Conservation (phyloP, 176 grass and related monocot genomes). For the Paspalum vaginatum region DNA sequence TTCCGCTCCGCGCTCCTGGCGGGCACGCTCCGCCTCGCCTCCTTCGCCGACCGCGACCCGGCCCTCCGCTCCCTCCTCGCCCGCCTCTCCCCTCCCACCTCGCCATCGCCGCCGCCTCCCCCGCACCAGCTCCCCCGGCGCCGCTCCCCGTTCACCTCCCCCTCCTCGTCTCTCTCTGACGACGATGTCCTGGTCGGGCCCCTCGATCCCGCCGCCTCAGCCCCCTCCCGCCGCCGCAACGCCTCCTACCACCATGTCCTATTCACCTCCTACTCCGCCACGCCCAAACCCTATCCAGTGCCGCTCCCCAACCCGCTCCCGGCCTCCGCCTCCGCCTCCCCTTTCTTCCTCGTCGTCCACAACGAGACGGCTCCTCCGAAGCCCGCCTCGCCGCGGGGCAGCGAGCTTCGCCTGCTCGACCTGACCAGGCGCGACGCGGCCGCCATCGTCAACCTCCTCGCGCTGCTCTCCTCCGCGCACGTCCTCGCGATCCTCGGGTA, state of each 20-base stretch:
- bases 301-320: conserved; percentile 38
- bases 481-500: conserved; percentile 72
- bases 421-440: conserved; percentile 61
- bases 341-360: conserved; percentile 58
- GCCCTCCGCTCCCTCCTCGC: conserved; percentile 64
- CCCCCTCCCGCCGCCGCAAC: conserved; percentile 52
- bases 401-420: conserved; percentile 61
- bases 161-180: conserved; percentile 53
- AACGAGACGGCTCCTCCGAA: conserved; percentile 49
- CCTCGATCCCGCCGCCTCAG: conserved; percentile 46
- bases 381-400: conserved; percentile 24
- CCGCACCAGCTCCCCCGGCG: conserved; percentile 51
- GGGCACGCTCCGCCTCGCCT: conserved; percentile 63
- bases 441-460: conserved; percentile 67
- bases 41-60: conserved; percentile 70
- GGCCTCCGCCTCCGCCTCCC: conserved; percentile 46
- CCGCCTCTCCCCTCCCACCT: conserved; percentile 51
- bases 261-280: conserved; percentile 34
- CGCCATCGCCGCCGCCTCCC: conserved; percentile 40
- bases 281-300: conserved; percentile 51
- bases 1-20: conserved; percentile 80
- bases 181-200: conserved; percentile 49
- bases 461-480: conserved; percentile 71
- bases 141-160: conserved; percentile 59
- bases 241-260: conserved; percentile 49